Percentiles rank a stretch among this genome's conserved stretches.
These are phyloP conservation scores for Termitomyces sp. DNA, from an alignment of 768 basidiomycete species.

Conservation along the genomic window DNA sequence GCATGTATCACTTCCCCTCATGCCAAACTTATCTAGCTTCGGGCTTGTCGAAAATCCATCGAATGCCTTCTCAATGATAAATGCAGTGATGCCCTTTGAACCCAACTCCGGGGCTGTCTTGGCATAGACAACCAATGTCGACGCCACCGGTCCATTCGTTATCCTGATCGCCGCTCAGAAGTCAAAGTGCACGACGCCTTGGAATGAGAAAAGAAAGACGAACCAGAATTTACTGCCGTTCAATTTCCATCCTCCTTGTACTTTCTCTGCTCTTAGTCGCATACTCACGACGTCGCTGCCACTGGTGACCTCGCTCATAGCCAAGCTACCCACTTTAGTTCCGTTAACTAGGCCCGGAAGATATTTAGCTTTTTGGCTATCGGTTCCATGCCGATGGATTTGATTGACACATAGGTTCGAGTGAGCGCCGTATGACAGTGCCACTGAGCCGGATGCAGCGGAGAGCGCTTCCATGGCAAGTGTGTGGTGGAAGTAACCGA, in stretches of 20 bases:
- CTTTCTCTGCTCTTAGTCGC: constrained; percentile 76
- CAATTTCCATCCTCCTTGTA: constrained; percentile 69
- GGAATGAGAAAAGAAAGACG: constrained; percentile 17
- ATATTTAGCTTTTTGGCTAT: constrained; percentile 79
- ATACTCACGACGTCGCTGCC: constrained; percentile 97
- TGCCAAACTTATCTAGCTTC: constrained; percentile 93
- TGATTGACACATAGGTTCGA: constrained; percentile 88
- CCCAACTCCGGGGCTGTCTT: constrained; percentile 75
- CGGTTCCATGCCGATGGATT: constrained; percentile 81
- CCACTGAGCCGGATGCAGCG: constrained; percentile 85
- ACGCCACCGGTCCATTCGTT: constrained; percentile 90
- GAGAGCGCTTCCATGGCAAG: constrained; percentile 96
- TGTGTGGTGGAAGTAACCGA: constrained; percentile 85
- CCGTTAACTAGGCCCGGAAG: constrained; percentile 78
- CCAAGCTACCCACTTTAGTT: constrained; percentile 80
- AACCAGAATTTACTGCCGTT: constrained; percentile 96
- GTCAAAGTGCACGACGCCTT: background rate
- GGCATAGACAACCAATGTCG: constrained; percentile 90
- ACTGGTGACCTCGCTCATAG: constrained; percentile 91
- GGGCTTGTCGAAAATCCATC: constrained; percentile 85
- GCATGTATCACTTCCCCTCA: constrained; percentile 94
- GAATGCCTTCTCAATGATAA: constrained; percentile 81
- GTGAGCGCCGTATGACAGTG: constrained; percentile 88
- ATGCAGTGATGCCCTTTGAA: constrained; percentile 88
- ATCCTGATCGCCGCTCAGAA: constrained; percentile 52